A percentile compares a stretch with the other conserved stretches of the same genome.
These are phyloP conservation scores for Xylaria sp. DNA, from an alignment of 2,329 filamentous ascomycete species.

Conservation along the genomic window DNA sequence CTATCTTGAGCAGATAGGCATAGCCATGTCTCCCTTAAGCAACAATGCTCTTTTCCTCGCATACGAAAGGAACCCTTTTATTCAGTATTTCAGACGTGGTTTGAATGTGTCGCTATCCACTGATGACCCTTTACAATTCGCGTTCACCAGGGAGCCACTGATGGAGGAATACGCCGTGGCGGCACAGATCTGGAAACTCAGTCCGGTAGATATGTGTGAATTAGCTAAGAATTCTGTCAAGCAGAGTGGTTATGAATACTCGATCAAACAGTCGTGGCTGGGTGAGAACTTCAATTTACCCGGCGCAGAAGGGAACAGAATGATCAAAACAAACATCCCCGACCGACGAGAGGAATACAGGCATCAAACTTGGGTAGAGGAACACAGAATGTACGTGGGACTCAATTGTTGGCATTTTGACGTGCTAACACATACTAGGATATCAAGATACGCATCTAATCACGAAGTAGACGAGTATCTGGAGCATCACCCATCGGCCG, in stretches of 20 bases:
- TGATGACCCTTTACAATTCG: constrained; percentile 96
- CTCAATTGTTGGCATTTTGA: neutral
- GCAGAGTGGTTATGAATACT: constrained; percentile 91
- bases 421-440: constrained; percentile 30
- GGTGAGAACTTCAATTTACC: constrained; percentile 78
- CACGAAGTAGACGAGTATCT: constrained; percentile 35
- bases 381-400: constrained; percentile 76
- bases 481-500: constrained; percentile 31
- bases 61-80: constrained; percentile 95
- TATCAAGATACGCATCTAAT: constrained; percentile 37
- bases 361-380: constrained; percentile 82
- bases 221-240: constrained; percentile 93
- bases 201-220: constrained; percentile 97
- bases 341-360: constrained; percentile 90
- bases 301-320: constrained; percentile 84
- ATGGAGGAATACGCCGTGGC: constrained; percentile 99
- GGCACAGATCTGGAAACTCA: constrained; percentile 97
- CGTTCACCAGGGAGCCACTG: constrained; percentile 95
- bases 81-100: constrained; percentile 93
- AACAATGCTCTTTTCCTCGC: constrained; percentile 97
- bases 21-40: constrained; percentile 98
- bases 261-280: constrained; percentile 90
- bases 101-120: constrained; percentile 96
- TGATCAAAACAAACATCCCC: constrained; percentile 95
- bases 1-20: constrained; percentile 96